These are phyloP conservation scores for Penicillium sp. DNA, from an alignment of 2,329 filamentous ascomycete genomes.

Conservation along the genomic window DNA sequence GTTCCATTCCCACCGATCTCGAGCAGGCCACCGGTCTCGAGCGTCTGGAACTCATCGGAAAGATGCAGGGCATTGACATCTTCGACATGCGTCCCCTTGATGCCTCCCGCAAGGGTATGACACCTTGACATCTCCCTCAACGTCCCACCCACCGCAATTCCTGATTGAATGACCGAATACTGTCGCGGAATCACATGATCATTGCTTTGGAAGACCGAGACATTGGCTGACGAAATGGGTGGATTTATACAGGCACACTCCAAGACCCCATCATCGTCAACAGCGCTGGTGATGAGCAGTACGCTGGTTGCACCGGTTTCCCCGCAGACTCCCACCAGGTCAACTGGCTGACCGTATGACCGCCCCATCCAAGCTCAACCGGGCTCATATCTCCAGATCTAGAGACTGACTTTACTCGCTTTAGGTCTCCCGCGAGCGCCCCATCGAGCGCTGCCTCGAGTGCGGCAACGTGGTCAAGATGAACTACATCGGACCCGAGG, in stretches of 20 bases:
- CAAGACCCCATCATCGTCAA: constrained; percentile 86
- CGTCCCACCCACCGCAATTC: background rate
- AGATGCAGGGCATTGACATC: constrained; percentile 97
- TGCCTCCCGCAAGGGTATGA: constrained; percentile 76
- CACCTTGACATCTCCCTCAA: constrained; percentile 18
- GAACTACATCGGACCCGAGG: constrained; percentile 85
- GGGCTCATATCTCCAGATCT: background rate
- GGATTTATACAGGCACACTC: constrained; percentile 65
- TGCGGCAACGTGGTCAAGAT: constrained; percentile 97
- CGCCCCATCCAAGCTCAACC: background rate
- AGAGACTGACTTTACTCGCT: background rate
- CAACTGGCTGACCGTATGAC: constrained; percentile 80
- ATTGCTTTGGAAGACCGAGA: background rate
- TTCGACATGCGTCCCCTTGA: constrained; percentile 99
- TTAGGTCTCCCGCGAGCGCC: constrained; percentile 82
- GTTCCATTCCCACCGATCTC: constrained; percentile 87
- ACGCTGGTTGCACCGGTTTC: constrained; percentile 90
- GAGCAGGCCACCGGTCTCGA: constrained; percentile 97
- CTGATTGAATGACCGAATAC: background rate
- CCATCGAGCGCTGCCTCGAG: constrained; percentile 91
- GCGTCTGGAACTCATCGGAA: constrained; percentile 97
- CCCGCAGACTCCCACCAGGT: constrained; percentile 90
- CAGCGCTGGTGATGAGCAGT: constrained; percentile 94
- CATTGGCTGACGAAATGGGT: constrained; percentile 8
- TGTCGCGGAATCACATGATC: background rate